Percentiles rank a stretch among this genome's conserved stretches.
Evolutionary conservation across 441 rosid genomes (phyloP).

Genomic region (Breynia disticha): DNA sequence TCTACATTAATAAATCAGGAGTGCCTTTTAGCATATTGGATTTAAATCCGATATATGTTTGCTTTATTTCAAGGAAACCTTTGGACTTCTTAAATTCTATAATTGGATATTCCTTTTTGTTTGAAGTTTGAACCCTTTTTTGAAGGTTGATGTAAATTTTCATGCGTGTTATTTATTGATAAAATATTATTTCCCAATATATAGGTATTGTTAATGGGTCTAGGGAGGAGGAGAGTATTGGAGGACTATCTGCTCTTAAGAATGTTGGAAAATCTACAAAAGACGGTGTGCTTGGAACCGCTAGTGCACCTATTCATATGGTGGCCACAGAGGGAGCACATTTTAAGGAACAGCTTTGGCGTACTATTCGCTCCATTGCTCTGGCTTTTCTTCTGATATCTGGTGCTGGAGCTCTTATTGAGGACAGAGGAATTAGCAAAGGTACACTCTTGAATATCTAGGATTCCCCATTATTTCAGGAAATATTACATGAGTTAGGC

Average conservation of each 20-base stretch:
- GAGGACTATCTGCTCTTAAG: constrained; percentile 54
- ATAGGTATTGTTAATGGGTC: constrained; percentile 48
- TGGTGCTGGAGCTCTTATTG: constrained; percentile 86
- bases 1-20: too few species aligned
- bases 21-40: too few species aligned
- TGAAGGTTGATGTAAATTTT: not conserved
- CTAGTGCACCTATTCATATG: constrained; percentile 82
- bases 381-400: constrained; percentile 77
- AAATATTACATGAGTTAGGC: not conserved
- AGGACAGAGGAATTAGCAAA: constrained; percentile 82
- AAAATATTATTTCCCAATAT: constrained; percentile 2
- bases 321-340: constrained; percentile 73
- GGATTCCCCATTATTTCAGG: constrained; percentile 3
- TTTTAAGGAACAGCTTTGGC: constrained; percentile 93
- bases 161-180: not conserved
- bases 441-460: constrained; percentile 28
- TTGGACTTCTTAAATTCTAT: too few species aligned
- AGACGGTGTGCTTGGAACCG: constrained; percentile 70
- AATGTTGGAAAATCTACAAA: constrained; percentile 59
- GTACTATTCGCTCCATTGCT: constrained; percentile 66
- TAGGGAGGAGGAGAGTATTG: constrained; percentile 46
- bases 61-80: too few species aligned
- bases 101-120: too few species aligned
- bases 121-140: not conserved
- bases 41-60: too few species aligned